Conservation (phyloP, 148 eudicot genomes). For the Amaranthus hypochondriacus region DNA sequence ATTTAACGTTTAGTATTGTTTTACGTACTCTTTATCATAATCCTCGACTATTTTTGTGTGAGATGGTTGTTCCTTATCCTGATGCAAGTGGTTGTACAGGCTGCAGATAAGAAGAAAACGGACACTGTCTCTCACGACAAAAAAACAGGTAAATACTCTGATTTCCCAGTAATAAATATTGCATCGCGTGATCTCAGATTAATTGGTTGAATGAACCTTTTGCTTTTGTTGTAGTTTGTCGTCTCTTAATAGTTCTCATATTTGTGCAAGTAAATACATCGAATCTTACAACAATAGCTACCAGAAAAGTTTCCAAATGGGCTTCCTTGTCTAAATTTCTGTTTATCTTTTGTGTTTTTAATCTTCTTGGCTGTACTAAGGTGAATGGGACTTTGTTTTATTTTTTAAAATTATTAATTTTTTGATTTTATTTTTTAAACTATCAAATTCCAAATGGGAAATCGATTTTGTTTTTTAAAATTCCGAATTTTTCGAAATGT, state of each 20-base stretch:
- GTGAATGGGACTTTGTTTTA: no score
- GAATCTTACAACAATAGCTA: background rate
- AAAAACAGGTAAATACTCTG: conserved; percentile 15
- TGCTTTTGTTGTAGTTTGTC: background rate
- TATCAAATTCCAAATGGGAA: no score
- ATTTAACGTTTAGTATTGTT: conserved; percentile 8
- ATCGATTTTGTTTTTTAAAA: no score
- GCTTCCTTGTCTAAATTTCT: background rate
- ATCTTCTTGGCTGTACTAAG: no score
- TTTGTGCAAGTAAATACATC: background rate
- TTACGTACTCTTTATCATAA: background rate
- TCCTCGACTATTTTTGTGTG: conserved; percentile 5
- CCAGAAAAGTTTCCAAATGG: background rate
- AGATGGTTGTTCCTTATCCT: background rate
- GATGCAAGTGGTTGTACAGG: conserved; percentile 29
- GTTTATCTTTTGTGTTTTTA: background rate
- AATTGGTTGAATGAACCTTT: background rate
- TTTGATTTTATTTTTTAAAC: no score
- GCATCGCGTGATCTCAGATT: background rate
- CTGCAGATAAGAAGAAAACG: conserved; percentile 22
- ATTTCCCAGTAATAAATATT: background rate
- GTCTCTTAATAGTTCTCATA: background rate
- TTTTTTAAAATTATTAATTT: no score
- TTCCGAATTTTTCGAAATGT: no score
- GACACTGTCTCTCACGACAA: conserved; percentile 14